Conservation (phyloP, 805 yeast species). For the Saccharomycopsis malanga region DNA sequence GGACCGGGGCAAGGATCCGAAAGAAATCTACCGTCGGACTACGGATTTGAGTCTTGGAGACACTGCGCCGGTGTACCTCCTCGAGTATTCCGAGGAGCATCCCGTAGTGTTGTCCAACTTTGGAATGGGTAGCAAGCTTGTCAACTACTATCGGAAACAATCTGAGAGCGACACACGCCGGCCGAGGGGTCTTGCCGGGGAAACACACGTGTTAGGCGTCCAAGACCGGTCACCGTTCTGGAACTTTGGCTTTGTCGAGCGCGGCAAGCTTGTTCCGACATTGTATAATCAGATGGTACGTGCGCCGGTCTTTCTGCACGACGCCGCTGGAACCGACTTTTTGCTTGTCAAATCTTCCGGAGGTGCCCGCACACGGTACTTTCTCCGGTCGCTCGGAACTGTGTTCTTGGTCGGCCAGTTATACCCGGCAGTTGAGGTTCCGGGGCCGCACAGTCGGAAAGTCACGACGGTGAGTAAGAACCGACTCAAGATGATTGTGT, state of each 20-base stretch:
- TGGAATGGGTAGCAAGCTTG: constrained; percentile 93
- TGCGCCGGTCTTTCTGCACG: constrained; percentile 91
- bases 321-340: constrained; percentile 71
- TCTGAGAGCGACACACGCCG: constrained; percentile 74
- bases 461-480: constrained; percentile 91
- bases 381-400: constrained; percentile 59
- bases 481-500: constrained; percentile 88
- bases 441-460: constrained; percentile 95
- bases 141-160: constrained; percentile 86
- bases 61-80: constrained; percentile 62
- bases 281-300: constrained; percentile 84
- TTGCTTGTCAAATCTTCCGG: constrained; percentile 74
- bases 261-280: constrained; percentile 91
- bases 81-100: constrained; percentile 87
- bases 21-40: constrained; percentile 63
- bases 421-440: constrained; percentile 89
- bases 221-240: constrained; percentile 96
- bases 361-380: constrained; percentile 58
- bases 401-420: constrained; percentile 86
- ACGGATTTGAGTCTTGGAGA: constrained; percentile 81
- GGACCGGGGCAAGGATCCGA: constrained; percentile 77
- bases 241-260: constrained; percentile 96
- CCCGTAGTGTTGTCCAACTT: constrained; percentile 79
- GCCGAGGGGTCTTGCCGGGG: constrained; percentile 86
- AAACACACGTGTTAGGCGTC: constrained; percentile 91